A percentile compares a stretch with the other conserved stretches of the same genome.
These are phyloP conservation scores for Cryphonectria naterciae DNA, from an alignment of 2,329 filamentous ascomycete species.

Conservation along the genomic window DNA sequence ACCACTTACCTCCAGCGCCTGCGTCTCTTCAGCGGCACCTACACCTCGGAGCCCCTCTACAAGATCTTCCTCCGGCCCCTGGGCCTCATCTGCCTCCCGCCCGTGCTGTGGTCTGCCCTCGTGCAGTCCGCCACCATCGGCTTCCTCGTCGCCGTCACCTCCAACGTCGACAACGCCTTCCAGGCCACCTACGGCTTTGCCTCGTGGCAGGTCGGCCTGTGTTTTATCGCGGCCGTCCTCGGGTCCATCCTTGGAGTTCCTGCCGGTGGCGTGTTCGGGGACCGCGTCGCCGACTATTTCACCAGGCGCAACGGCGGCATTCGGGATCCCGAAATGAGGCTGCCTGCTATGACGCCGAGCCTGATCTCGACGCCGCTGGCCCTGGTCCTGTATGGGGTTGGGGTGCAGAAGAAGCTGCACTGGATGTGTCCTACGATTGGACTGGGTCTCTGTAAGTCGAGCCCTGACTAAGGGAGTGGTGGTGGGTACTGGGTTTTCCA, in stretches of 20 bases:
- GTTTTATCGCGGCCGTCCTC: constrained; percentile 53
- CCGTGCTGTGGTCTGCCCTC: constrained; percentile 59
- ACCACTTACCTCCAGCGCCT: constrained; percentile 43
- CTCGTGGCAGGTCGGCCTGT: constrained; percentile 53
- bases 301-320: constrained; percentile 59
- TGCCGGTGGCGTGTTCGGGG: constrained; percentile 52
- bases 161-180: constrained; percentile 54
- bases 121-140: constrained; percentile 59
- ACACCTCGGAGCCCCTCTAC: constrained; percentile 51
- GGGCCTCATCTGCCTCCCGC: constrained; percentile 53
- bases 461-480: neutral
- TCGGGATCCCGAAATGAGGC: constrained; percentile 63
- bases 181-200: constrained; percentile 46
- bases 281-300: constrained; percentile 52
- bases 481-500: neutral
- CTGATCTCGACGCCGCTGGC: constrained; percentile 53
- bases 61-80: constrained; percentile 56
- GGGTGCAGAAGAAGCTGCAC: constrained; percentile 50
- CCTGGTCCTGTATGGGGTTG: constrained; percentile 52
- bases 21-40: constrained; percentile 44
- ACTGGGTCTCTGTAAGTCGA: constrained; percentile 52
- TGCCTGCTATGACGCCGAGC: constrained; percentile 57
- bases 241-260: constrained; percentile 54
- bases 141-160: constrained; percentile 58
- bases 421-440: constrained; percentile 62